Conservation (phyloP, 148 eudicot genomes). For the Vaccinium vitisidaea region DNA sequence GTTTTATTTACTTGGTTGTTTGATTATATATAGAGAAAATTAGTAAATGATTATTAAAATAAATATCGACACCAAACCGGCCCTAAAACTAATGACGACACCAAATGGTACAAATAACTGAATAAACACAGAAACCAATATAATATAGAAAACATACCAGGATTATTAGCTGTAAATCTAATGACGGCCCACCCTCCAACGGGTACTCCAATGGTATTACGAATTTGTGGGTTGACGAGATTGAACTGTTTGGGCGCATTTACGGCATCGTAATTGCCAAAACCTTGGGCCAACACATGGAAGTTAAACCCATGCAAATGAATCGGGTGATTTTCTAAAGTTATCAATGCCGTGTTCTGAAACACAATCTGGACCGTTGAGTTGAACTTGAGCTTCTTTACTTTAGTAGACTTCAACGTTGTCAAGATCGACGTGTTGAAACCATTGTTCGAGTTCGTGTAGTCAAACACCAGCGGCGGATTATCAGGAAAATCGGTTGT, state of each 20-base stretch:
- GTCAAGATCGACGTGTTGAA: slow-evolving; percentile 31
- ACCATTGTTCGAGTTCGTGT: slow-evolving; percentile 39
- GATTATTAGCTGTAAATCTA: background rate
- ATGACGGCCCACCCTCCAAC: slow-evolving; percentile 6
- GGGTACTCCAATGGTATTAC: slow-evolving; percentile 70
- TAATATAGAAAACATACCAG: background rate
- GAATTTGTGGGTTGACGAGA: slow-evolving; percentile 56
- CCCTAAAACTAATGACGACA: too few relatives aligned
- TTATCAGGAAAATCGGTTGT: slow-evolving; percentile 50
- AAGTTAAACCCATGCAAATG: slow-evolving; percentile 77
- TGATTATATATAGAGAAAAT: too few relatives aligned
- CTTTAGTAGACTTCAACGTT: slow-evolving; percentile 51
- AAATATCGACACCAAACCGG: too few relatives aligned
- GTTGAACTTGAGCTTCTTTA: slow-evolving; percentile 55
- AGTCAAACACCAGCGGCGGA: slow-evolving; percentile 57
- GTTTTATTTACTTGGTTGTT: too few relatives aligned
- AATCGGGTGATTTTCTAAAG: slow-evolving; percentile 67
- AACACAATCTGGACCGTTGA: slow-evolving; percentile 63
- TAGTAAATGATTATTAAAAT: too few relatives aligned
- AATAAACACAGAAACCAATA: background rate
- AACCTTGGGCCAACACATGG: slow-evolving; percentile 25
- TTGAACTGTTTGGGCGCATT: slow-evolving; percentile 46
- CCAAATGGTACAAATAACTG: background rate
- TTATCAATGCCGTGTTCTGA: slow-evolving; percentile 52
- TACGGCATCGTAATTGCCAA: slow-evolving; percentile 46